Evolutionary conservation across 2,329 filamentous ascomycete species (phyloP).

Genomic region (Alternaria brassicicola): DNA sequence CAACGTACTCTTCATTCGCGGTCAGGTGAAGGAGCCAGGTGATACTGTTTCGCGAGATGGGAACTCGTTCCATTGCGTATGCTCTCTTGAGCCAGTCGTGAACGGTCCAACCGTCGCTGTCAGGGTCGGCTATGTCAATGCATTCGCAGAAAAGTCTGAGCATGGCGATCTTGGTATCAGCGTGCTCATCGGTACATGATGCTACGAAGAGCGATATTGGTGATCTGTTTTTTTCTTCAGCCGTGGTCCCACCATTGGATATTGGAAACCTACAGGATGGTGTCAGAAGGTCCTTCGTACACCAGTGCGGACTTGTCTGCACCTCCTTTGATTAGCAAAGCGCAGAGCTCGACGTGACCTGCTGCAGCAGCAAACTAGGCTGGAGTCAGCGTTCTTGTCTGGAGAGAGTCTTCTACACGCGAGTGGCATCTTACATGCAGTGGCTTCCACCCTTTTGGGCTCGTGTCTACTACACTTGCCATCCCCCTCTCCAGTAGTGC

Average conservation of each 20-base stretch:
- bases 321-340: slow-evolving; percentile 16
- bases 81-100: slow-evolving; percentile 24
- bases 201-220: slow-evolving; percentile 20
- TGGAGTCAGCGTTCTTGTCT: background rate
- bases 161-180: slow-evolving; percentile 20
- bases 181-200: slow-evolving; percentile 1
- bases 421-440: background rate
- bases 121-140: slow-evolving; percentile 15
- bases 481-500: slow-evolving; percentile 11
- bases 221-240: background rate
- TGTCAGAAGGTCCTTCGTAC: slow-evolving; percentile 18
- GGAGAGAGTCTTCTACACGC: background rate
- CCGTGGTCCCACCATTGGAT: background rate
- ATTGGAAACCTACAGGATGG: slow-evolving; percentile 2
- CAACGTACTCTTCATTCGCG: slow-evolving; percentile 16
- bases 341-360: slow-evolving; percentile 16
- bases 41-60: slow-evolving; percentile 22
- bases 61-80: slow-evolving; percentile 16
- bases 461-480: slow-evolving; percentile 23
- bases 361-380: slow-evolving; percentile 19
- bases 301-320: slow-evolving; percentile 22
- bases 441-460: background rate
- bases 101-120: slow-evolving; percentile 19
- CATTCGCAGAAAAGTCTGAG: slow-evolving; percentile 22
- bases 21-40: slow-evolving; percentile 15